phyloP scores from a whole-genome alignment of 2,329 filamentous ascomycete species.

The Fusarium sp. region DNA sequence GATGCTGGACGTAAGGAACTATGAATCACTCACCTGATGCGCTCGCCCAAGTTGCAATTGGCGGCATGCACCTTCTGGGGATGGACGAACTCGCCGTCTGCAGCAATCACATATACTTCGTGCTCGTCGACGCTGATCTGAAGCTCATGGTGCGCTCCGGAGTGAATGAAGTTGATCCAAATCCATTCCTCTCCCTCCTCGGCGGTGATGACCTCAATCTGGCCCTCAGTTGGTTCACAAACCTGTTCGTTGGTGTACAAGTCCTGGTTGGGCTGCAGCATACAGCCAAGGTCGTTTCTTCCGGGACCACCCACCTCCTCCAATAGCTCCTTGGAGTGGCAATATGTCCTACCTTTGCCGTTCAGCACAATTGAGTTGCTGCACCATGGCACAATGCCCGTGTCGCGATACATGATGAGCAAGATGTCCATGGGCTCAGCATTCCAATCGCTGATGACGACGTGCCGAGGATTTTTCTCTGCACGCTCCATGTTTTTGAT shows the following conservation, averaged over 20 bases:
- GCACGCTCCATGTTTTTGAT: background rate
- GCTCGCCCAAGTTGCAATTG: constrained; percentile 5
- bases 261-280: background rate
- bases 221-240: background rate
- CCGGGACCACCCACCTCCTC: background rate
- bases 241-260: background rate
- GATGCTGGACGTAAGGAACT: background rate
- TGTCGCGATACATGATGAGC: constrained; percentile 4
- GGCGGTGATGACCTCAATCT: background rate
- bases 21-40: background rate
- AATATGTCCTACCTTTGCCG: constrained; percentile 3
- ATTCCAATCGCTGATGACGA: constrained; percentile 8
- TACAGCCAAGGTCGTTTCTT: background rate
- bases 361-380: constrained; percentile 1
- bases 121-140: constrained; percentile 2
- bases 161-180: constrained; percentile 9
- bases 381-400: constrained; percentile 5
- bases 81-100: constrained; percentile 3
- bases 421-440: constrained; percentile 4
- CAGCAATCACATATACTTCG: constrained; percentile 1
- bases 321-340: constrained; percentile 21
- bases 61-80: background rate
- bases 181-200: background rate
- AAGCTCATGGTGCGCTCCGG: constrained; percentile 3
- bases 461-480: background rate